phyloP scores from a whole-genome alignment of 139 green algal genomes.

The Ostreobium quekettii region DNA sequence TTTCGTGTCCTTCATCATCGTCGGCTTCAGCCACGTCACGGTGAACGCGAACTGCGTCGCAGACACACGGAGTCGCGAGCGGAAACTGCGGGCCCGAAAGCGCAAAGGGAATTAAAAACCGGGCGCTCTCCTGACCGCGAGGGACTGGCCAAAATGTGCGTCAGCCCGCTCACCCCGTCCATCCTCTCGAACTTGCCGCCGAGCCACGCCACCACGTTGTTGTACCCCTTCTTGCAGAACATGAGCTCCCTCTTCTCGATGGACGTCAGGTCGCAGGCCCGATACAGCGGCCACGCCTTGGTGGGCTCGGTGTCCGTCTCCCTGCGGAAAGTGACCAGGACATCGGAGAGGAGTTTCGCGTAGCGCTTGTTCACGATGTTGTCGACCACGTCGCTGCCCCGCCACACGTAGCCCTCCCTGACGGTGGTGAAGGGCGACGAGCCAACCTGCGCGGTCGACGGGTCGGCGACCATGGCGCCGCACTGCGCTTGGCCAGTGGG shows the following conservation, averaged over 20 bases:
- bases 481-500: no score
- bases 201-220: not conserved
- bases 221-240: not conserved
- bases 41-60: conserved; percentile 1
- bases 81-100: not conserved
- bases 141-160: not conserved
- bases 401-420: not conserved
- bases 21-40: conserved; percentile 8
- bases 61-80: not conserved
- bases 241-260: not conserved
- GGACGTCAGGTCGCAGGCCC: not conserved
- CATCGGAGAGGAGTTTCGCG: not conserved
- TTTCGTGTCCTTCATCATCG: not conserved
- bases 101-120: not conserved
- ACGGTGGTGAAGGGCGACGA: no score
- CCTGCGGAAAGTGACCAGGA: not conserved
- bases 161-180: not conserved
- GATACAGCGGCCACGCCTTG: not conserved
- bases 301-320: not conserved
- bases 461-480: no score
- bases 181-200: not conserved
- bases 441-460: no score
- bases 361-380: not conserved
- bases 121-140: no score
- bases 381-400: not conserved